phyloP scores from a whole-genome alignment of 2,329 filamentous ascomycete genomes.

The Pseudogymnoascus sp. region DNA sequence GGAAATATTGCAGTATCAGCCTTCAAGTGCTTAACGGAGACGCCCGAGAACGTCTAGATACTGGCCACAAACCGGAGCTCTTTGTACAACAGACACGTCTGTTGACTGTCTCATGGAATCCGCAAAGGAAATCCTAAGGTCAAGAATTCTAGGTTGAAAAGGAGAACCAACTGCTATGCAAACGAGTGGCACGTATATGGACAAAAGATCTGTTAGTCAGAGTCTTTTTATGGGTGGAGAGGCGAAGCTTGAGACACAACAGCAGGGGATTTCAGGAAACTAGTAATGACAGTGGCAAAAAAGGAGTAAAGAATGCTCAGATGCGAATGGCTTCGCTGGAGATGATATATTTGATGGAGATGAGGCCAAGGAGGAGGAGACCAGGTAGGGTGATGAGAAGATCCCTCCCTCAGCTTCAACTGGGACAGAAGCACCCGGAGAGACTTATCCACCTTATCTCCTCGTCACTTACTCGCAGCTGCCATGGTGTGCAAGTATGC shows the following conservation, averaged over 20 bases:
- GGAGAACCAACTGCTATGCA: background rate
- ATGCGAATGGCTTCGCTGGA: background rate
- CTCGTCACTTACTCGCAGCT: background rate
- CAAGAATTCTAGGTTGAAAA: conserved; percentile 1
- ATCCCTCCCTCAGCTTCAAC: background rate
- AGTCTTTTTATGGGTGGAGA: conserved; percentile 2
- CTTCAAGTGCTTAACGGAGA: background rate
- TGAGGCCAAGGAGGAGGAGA: background rate
- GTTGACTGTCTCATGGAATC: background rate
- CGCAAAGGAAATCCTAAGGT: background rate
- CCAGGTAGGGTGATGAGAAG: conserved; percentile 3
- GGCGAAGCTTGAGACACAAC: background rate
- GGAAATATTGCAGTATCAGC: background rate
- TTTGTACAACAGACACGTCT: background rate
- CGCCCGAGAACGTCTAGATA: background rate
- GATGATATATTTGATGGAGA: conserved; percentile 7
- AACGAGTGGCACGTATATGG: conserved; percentile 7
- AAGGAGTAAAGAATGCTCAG: background rate
- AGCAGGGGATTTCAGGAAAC: background rate
- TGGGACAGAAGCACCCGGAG: background rate
- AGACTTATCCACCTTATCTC: background rate
- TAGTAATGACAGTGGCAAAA: background rate
- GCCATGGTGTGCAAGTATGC: background rate
- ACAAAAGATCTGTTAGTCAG: conserved; percentile 1
- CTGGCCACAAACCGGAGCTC: background rate